Base-by-base conservation (phyloP, 1,139 yeast genomes). In the Taphrina betulina region DNA sequence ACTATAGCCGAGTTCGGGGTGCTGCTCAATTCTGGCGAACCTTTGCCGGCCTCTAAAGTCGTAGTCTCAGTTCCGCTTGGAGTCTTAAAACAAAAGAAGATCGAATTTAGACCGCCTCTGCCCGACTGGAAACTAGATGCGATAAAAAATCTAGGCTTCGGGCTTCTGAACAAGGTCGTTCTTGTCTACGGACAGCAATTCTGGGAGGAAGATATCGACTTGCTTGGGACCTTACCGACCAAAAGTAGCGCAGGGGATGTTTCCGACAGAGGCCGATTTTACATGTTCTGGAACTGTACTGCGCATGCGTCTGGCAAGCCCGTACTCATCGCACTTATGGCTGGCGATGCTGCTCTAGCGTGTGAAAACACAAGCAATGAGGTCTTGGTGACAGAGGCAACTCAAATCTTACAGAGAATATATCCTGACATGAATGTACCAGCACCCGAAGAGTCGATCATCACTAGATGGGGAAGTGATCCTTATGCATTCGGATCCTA, bases 391-490 rank as follows among this genome's bases (percentile, higher is more conserved):
- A 68, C 66, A 8, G 66, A 65, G n/a, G 74, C 74, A 1, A 64
- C 65, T 2, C 62, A 60, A 7, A 65, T 66, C n/a, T 63, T 74
- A 23, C 63, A 64, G 22, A 60, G 62, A 17, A 63, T 71, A 7
- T 69, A 67, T 60, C 65, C 68, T 0, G 60, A 60, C 14, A 60
- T 57, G 29, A 45, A 60, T 1, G 43, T 52, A 3, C 65, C 68
- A 5, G 62, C 60, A 23, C 66, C 73, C n/a, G 66, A 65, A 1
- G 77, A 73, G 60, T 63, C 69, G 8, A 64, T 73, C 8, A 73
- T 73, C n/a, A 72, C 77, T 0, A 61, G 74, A 29, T 73, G 77
- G 77, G 75, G 72, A 53, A 65, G 68, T 20, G 77, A 73, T 57
- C 72, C 72, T 1, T 71, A 68, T 58, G 60, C 74, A 1, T 61